Evolutionary conservation across 495 filamentous ascomycete species (phyloP).

Genomic region (Poronia punctata): DNA sequence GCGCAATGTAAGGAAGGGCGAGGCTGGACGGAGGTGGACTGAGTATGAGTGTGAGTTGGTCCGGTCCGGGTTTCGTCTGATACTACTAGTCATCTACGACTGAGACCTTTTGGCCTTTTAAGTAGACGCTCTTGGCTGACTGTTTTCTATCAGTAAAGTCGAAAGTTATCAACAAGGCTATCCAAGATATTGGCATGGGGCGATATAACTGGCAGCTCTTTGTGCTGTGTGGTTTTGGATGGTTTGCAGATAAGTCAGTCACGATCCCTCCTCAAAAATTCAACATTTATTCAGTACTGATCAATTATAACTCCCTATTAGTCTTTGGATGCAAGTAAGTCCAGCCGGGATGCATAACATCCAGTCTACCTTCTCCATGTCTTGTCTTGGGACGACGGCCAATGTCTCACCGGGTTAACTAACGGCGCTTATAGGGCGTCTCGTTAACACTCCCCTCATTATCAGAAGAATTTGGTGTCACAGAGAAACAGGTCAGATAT

Average conservation of each 20-base stretch:
- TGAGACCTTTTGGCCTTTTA: too few species aligned
- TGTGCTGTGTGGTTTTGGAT: conserved; percentile 75
- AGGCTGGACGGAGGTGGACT: conserved; percentile 34
- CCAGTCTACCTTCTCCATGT: neutral
- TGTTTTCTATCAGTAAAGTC: conserved; percentile 37
- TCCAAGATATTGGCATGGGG: conserved; percentile 85
- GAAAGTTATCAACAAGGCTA: conserved; percentile 63
- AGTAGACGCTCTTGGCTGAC: conserved; percentile 19
- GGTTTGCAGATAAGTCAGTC: conserved; percentile 52
- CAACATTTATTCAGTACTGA: conserved; percentile 3
- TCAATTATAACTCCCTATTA: conserved; percentile 8
- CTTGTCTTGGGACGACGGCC: too few species aligned
- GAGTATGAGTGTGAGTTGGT: conserved; percentile 42
- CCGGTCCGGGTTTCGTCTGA: neutral
- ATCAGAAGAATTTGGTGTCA: conserved; percentile 55
- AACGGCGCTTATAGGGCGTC: conserved; percentile 50
- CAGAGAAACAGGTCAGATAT: conserved; percentile 45
- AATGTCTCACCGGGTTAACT: too few species aligned
- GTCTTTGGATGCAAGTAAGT: conserved; percentile 48
- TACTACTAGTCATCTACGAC: too few species aligned
- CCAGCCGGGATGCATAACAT: neutral
- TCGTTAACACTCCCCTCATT: conserved; percentile 70
- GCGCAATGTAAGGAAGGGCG: conserved; percentile 36
- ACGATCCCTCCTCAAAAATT: neutral
- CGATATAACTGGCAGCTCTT: conserved; percentile 82